Conservation (phyloP, 805 yeast genomes). For the Monosporozyma solicola region DNA sequence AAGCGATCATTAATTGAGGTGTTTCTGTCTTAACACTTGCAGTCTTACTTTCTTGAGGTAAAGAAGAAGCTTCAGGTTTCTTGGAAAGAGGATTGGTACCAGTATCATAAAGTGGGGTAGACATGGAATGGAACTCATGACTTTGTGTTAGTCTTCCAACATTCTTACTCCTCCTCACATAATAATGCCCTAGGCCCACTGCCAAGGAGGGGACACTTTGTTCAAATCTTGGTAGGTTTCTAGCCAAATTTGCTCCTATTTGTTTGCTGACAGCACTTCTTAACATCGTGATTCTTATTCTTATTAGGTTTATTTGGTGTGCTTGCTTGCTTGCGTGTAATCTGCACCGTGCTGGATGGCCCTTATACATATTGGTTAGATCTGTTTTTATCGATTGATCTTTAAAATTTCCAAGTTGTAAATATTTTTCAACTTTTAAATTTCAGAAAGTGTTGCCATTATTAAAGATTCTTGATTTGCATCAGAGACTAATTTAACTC, state of each 20-base stretch:
- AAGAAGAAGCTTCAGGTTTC: not conserved
- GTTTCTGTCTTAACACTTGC: constrained; percentile 37
- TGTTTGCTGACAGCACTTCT: not conserved
- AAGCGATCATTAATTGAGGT: constrained; percentile 78
- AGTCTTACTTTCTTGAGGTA: not conserved
- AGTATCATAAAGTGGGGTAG: not conserved
- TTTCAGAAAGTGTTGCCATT: not conserved
- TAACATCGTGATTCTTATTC: not conserved
- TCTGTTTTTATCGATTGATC: not conserved
- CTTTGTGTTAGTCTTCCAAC: not conserved
- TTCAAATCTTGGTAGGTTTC: not conserved
- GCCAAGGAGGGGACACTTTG: not conserved
- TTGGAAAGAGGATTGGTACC: not conserved
- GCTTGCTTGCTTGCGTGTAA: not conserved
- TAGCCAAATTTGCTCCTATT: not conserved
- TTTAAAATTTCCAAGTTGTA: not conserved
- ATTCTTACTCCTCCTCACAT: not conserved
- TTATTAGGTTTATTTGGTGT: not conserved
- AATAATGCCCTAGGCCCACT: not conserved
- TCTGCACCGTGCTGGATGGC: not conserved
- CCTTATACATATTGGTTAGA: not conserved
- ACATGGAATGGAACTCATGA: not conserved
- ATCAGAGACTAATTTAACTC: not conserved
- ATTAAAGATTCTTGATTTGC: not conserved
- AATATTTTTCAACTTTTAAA: not conserved